Conservation (phyloP, 257 asterid species). For the Cynanchum wilfordii region DNA sequence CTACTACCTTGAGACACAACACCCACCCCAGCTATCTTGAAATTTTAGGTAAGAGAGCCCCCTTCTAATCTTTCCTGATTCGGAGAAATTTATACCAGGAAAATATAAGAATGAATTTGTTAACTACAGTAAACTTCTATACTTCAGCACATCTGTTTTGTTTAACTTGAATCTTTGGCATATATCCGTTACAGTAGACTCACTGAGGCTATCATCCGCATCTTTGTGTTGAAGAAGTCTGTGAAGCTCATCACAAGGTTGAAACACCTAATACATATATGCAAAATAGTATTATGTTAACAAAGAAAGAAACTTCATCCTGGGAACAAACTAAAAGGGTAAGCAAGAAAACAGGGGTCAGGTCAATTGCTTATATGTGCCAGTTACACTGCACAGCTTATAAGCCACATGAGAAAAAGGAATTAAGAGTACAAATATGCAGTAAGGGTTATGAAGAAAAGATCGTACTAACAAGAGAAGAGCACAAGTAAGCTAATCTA, state of each 20-base stretch:
- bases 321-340: background rate
- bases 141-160: conserved; percentile 52
- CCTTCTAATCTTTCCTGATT: background rate
- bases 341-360: background rate
- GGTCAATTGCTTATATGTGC: background rate
- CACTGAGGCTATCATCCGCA: conserved; percentile 38
- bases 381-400: background rate
- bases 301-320: background rate
- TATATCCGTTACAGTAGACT: conserved; percentile 44
- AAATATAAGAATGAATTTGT: conserved; percentile 1
- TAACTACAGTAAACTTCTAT: conserved; percentile 41
- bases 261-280: conserved; percentile 37
- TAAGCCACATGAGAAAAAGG: background rate
- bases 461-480: background rate
- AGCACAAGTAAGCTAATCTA: background rate
- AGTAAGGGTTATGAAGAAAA: background rate
- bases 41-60: background rate
- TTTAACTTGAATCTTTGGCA: conserved; percentile 59
- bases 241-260: conserved; percentile 67
- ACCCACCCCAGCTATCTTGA: conserved; percentile 2
- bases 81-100: background rate
- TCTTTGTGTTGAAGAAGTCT: conserved; percentile 39
- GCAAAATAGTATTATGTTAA: background rate
- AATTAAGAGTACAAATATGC: background rate
- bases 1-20: background rate